phyloP scores from a whole-genome alignment of 2,329 filamentous ascomycete genomes.

The Xylaria sp. region DNA sequence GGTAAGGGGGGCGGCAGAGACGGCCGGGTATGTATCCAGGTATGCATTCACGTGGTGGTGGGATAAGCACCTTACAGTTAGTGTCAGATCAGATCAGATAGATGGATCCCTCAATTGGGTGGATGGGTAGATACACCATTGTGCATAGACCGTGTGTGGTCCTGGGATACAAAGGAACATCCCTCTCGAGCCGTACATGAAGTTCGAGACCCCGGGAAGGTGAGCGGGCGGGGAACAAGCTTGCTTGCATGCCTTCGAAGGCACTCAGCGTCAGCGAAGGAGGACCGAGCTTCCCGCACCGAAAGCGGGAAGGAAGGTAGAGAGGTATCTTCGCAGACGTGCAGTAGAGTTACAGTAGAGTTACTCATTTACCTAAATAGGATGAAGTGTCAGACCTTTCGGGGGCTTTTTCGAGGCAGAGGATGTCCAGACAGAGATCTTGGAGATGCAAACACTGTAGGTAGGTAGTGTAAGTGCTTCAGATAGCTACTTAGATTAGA shows the following conservation, averaged over 20 bases:
- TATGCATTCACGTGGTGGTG: constrained; percentile 8
- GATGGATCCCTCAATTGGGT: background rate
- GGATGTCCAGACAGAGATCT: background rate
- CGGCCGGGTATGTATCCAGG: too few relatives aligned
- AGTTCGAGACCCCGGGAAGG: background rate
- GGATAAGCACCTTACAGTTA: constrained; percentile 23
- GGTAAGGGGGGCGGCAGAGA: constrained; percentile 8
- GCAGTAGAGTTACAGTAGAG: background rate
- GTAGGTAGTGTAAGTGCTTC: background rate
- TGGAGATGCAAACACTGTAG: background rate
- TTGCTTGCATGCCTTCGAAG: background rate
- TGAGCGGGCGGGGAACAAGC: background rate
- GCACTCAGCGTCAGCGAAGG: background rate
- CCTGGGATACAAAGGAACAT: background rate
- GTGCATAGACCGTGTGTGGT: background rate
- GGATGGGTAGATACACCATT: background rate
- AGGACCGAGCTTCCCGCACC: background rate
- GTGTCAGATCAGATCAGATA: constrained; percentile 18
- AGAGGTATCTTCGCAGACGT: background rate
- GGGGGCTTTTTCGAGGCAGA: background rate
- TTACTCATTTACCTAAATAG: background rate
- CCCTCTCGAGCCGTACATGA: constrained; percentile 19
- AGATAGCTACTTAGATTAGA: background rate
- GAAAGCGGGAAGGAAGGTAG: background rate
- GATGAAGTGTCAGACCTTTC: background rate